Conservation (phyloP, 2,329 filamentous ascomycete genomes). For the Fusarium compactum region DNA sequence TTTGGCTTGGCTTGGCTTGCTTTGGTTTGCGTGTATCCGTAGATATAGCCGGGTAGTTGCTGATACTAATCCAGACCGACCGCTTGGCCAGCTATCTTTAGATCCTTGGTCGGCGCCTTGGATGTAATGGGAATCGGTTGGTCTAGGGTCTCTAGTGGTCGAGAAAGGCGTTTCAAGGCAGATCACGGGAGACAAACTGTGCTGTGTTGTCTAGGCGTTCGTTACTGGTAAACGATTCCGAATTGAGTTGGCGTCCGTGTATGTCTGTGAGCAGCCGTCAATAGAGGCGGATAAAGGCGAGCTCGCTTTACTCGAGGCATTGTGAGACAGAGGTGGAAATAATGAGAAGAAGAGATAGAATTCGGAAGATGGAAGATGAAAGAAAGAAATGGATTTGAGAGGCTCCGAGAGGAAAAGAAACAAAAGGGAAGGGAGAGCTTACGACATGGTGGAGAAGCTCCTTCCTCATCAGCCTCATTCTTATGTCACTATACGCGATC, state of each 20-base stretch:
- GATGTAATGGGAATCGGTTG: conserved; percentile 4
- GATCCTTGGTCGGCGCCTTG: conserved; percentile 14
- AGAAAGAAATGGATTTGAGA: background rate
- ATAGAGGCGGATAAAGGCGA: conserved; percentile 8
- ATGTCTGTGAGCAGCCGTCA: conserved; percentile 1
- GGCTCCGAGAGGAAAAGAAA: background rate
- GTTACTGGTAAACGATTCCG: conserved; percentile 17
- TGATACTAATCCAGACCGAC: conserved; percentile 25
- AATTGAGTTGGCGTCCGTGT: conserved; percentile 17
- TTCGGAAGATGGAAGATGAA: background rate
- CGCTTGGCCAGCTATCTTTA: conserved; percentile 28
- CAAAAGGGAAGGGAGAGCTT: conserved; percentile 17
- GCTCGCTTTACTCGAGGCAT: background rate
- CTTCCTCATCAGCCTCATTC: conserved; percentile 19
- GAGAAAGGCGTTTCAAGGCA: conserved; percentile 32
- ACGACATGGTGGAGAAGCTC: conserved; percentile 26
- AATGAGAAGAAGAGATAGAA: background rate
- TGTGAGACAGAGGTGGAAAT: background rate
- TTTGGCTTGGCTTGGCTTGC: conserved; percentile 6
- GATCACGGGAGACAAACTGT: conserved; percentile 10
- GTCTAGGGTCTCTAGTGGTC: conserved; percentile 2
- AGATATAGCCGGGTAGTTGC: conserved; percentile 9
- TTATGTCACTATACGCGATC: background rate
- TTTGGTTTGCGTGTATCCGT: conserved; percentile 1
- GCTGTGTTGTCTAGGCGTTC: conserved; percentile 13